phyloP scores from a whole-genome alignment of 805 yeast species.

The Danielia reshetovae region DNA sequence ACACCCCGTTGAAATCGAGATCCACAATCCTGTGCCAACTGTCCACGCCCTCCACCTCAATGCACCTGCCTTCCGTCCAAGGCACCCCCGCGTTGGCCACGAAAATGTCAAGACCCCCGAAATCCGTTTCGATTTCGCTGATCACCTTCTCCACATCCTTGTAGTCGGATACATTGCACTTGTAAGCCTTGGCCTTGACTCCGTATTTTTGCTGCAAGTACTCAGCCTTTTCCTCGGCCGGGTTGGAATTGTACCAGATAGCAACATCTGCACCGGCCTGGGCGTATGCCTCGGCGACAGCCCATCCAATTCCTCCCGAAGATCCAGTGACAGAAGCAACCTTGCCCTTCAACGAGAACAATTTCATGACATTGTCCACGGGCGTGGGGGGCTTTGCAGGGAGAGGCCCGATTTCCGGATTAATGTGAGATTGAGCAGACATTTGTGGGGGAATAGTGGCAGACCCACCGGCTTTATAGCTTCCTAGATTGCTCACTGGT shows the following conservation, averaged over 20 bases:
- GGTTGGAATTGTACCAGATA: conserved; percentile 56
- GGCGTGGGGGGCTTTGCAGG: conserved; percentile 48
- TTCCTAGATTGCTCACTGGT: no score
- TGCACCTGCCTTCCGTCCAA: conserved; percentile 50
- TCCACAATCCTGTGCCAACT: conserved; percentile 35
- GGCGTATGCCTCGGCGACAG: conserved; percentile 77
- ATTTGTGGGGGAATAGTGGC: no score
- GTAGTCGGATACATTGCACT: conserved; percentile 51
- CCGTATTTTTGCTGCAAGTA: conserved; percentile 44
- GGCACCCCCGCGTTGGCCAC: conserved; percentile 93
- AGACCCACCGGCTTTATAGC: no score
- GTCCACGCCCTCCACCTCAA: conserved; percentile 34
- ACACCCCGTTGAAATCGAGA: conserved; percentile 40
- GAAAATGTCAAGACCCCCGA: conserved; percentile 76
- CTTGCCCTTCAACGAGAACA: conserved; percentile 77
- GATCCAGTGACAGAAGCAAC: conserved; percentile 85
- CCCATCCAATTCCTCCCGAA: conserved; percentile 77
- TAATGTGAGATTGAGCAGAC: conserved; percentile 20
- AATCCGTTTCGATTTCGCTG: conserved; percentile 54
- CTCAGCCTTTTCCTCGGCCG: conserved; percentile 58
- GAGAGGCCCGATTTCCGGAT: conserved; percentile 35
- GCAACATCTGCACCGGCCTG: conserved; percentile 88
- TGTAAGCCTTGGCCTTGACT: conserved; percentile 60
- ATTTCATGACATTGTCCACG: conserved; percentile 52
- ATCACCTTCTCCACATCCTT: conserved; percentile 48